phyloP scores from a whole-genome alignment of 768 basidiomycete genomes.

The Myochromella boudieri region DNA sequence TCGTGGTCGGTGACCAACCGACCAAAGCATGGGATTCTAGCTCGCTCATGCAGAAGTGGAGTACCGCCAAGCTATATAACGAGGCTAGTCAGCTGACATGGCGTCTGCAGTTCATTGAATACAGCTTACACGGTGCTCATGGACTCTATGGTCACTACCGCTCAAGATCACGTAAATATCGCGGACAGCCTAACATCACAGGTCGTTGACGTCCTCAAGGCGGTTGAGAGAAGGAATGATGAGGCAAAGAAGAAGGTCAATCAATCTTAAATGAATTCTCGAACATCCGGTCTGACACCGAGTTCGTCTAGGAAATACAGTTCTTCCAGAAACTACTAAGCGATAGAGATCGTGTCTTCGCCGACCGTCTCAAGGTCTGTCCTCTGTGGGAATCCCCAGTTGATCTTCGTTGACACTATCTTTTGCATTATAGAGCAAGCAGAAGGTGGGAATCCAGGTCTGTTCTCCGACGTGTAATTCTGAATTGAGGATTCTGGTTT shows the following conservation, averaged over 20 bases:
- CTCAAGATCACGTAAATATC: constrained; percentile 68
- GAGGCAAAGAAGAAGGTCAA: constrained; percentile 67
- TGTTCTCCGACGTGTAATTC: not conserved
- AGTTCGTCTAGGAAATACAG: constrained; percentile 52
- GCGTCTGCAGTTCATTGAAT: constrained; percentile 60
- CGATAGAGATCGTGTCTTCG: constrained; percentile 68
- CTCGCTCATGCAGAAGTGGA: constrained; percentile 57
- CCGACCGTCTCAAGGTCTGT: constrained; percentile 68
- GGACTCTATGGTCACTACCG: constrained; percentile 52
- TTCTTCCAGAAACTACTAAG: constrained; percentile 71
- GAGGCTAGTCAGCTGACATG: constrained; percentile 10
- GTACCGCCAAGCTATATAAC: not conserved
- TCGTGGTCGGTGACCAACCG: constrained; percentile 69
- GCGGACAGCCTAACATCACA: constrained; percentile 61
- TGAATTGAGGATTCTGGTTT: constrained; percentile 24
- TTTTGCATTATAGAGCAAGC: constrained; percentile 48
- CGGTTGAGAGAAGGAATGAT: constrained; percentile 61
- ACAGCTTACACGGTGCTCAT: constrained; percentile 70
- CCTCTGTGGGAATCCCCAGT: constrained; percentile 7
- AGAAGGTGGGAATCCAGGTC: constrained; percentile 44
- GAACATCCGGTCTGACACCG: constrained; percentile 5
- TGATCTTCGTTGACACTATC: not conserved
- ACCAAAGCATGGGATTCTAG: constrained; percentile 58
- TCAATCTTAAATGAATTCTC: constrained; percentile 1
- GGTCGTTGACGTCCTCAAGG: constrained; percentile 63